Conservation (phyloP, 305 asterid species). For the Fraxinus velutina region DNA sequence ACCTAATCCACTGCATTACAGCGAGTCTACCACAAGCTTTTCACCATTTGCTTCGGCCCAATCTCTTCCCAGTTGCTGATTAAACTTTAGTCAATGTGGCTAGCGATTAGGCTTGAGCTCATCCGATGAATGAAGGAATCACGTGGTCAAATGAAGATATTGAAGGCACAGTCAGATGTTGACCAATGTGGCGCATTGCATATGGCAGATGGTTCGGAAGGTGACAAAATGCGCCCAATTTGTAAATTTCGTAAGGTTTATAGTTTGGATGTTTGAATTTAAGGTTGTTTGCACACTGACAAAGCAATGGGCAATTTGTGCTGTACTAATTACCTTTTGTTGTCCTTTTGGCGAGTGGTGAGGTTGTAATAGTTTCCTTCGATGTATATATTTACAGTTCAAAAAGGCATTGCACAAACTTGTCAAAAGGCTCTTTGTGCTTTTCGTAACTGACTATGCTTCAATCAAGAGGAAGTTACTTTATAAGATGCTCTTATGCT, state of each 20-base stretch:
- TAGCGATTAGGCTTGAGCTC: slow-evolving; percentile 21
- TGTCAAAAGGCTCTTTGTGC: background rate
- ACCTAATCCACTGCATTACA: slow-evolving; percentile 53
- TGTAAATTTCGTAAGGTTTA: slow-evolving; percentile 30
- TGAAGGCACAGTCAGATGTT: background rate
- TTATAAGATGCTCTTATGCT: background rate
- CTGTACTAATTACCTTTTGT: background rate
- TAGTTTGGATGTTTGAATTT: slow-evolving; percentile 18
- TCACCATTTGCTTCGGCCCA: slow-evolving; percentile 84
- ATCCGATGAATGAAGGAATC: background rate
- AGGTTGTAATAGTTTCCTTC: background rate
- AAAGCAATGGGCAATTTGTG: background rate
- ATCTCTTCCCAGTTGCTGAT: slow-evolving; percentile 75
- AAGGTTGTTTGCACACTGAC: slow-evolving; percentile 5
- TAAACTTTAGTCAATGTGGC: slow-evolving; percentile 8
- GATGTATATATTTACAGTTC: background rate
- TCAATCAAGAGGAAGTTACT: background rate
- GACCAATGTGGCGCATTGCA: background rate
- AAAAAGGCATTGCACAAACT: background rate
- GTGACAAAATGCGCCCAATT: slow-evolving; percentile 3
- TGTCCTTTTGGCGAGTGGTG: background rate
- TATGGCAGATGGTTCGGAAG: background rate
- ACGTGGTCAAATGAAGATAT: background rate
- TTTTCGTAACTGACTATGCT: background rate
- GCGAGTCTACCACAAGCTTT: slow-evolving; percentile 78